Percentiles rank a stretch among this genome's conserved stretches.
phyloP scores from a whole-genome alignment of 1,284 basidiomycete species.

The Gymnopus androsaceus region DNA sequence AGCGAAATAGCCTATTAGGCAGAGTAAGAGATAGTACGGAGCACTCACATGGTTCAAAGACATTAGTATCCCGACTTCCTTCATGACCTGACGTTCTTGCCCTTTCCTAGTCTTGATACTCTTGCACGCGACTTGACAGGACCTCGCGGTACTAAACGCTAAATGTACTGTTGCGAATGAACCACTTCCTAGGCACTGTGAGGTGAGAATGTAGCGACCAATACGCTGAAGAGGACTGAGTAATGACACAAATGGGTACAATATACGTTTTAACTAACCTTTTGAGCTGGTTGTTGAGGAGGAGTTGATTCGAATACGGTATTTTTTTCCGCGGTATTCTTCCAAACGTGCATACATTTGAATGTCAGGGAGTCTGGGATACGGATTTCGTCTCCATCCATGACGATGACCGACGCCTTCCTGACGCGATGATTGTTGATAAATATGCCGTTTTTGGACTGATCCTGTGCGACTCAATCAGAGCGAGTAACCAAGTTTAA shows the following conservation, averaged over 20 bases:
- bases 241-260: slow-evolving; percentile 4
- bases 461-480: slow-evolving; percentile 50
- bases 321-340: slow-evolving; percentile 50
- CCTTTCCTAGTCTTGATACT: slow-evolving; percentile 62
- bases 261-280: slow-evolving; percentile 38
- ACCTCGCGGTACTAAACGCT: slow-evolving; percentile 61
- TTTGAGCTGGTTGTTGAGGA: slow-evolving; percentile 51
- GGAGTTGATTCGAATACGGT: slow-evolving; percentile 64
- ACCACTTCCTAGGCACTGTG: slow-evolving; percentile 75
- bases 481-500: background rate
- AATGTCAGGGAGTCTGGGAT: slow-evolving; percentile 69
- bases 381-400: slow-evolving; percentile 71
- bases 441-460: slow-evolving; percentile 76
- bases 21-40: background rate
- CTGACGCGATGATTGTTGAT: slow-evolving; percentile 71
- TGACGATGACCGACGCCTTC: slow-evolving; percentile 65
- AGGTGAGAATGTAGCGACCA: slow-evolving; percentile 67
- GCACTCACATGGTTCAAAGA: slow-evolving; percentile 65
- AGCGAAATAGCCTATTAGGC: background rate
- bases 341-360: slow-evolving; percentile 60
- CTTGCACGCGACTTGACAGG: slow-evolving; percentile 82
- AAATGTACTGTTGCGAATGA: slow-evolving; percentile 83
- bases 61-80: slow-evolving; percentile 75
- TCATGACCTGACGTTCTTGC: slow-evolving; percentile 61
- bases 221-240: slow-evolving; percentile 37